These are phyloP conservation scores for Bacterosira constricta DNA, from an alignment of 108 stramenopile genomes.

Conservation along the genomic window DNA sequence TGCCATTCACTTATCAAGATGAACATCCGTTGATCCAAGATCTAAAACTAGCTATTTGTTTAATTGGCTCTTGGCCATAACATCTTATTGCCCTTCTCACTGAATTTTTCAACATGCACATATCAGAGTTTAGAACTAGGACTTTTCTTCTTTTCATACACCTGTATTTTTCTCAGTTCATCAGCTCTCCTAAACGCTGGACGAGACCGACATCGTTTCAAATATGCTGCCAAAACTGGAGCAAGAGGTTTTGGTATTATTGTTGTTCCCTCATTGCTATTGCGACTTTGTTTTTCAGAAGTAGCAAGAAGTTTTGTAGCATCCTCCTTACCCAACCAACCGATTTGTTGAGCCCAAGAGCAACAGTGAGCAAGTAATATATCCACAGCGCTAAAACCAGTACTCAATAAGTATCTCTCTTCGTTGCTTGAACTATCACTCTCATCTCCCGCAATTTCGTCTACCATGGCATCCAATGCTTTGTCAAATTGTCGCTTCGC, in stretches of 20 bases:
- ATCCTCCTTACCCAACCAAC: conserved; percentile 55
- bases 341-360: conserved; percentile 72
- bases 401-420: conserved; percentile 50
- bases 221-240: conserved; percentile 34
- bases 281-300: not conserved
- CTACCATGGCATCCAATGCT: conserved; percentile 31
- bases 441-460: conserved; percentile 31
- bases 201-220: conserved; percentile 49
- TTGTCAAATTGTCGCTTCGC: conserved; percentile 64
- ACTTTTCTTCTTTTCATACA: not conserved
- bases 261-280: not conserved
- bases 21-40: too few species aligned
- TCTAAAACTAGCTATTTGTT: too few species aligned
- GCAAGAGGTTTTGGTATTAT: conserved; percentile 2
- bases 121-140: conserved; percentile 33
- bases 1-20: too few species aligned
- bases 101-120: too few species aligned
- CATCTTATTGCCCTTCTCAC: too few species aligned
- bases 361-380: conserved; percentile 76
- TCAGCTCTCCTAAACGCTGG: conserved; percentile 40
- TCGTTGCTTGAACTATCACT: not conserved
- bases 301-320: not conserved
- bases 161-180: conserved; percentile 39
- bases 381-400: conserved; percentile 71
- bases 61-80: too few species aligned